Evolutionary conservation across 257 asterid genomes (phyloP).

Genomic region (Pogostemon cablin): DNA sequence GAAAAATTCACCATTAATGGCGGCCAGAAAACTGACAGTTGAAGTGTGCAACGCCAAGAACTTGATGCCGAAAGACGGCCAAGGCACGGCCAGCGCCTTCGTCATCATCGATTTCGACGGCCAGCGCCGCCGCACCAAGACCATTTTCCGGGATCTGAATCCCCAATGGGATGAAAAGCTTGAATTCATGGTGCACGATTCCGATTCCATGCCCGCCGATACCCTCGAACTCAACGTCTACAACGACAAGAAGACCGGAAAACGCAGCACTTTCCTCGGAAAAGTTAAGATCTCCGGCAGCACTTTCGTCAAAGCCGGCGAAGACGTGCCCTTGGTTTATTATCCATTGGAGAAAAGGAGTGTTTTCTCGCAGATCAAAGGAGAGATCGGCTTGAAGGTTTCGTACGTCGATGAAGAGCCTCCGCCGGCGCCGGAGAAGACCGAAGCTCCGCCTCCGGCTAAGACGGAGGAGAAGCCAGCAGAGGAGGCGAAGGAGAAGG

Average conservation of each 20-base stretch:
- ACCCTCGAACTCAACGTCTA: slow-evolving; percentile 71
- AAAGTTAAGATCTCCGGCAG: slow-evolving; percentile 71
- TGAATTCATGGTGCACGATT: slow-evolving; percentile 69
- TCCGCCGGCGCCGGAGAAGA: slow-evolving; percentile 48
- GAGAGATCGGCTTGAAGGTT: slow-evolving; percentile 74
- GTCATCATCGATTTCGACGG: slow-evolving; percentile 80
- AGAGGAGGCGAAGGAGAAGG: slow-evolving; percentile 38
- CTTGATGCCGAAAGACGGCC: slow-evolving; percentile 93
- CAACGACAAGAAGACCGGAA: slow-evolving; percentile 70
- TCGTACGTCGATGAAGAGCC: slow-evolving; percentile 59
- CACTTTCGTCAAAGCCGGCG: slow-evolving; percentile 54
- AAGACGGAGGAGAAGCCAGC: slow-evolving; percentile 44
- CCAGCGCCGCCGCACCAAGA: slow-evolving; percentile 86
- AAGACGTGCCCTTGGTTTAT: slow-evolving; percentile 61
- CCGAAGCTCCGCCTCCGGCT: slow-evolving; percentile 38
- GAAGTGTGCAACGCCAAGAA: slow-evolving; percentile 77
- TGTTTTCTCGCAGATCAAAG: slow-evolving; percentile 85
- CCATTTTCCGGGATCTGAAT: slow-evolving; percentile 72
- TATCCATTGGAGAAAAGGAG: slow-evolving; percentile 86
- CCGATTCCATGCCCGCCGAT: slow-evolving; percentile 53
- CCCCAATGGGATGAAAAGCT: slow-evolving; percentile 88
- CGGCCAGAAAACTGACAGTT: slow-evolving; percentile 56
- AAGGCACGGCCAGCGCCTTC: slow-evolving; percentile 89
- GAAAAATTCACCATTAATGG: slow-evolving; percentile 34
- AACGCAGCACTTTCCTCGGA: slow-evolving; percentile 72